Conservation (phyloP, 768 basidiomycete species). For the Boletus barrowsii region DNA sequence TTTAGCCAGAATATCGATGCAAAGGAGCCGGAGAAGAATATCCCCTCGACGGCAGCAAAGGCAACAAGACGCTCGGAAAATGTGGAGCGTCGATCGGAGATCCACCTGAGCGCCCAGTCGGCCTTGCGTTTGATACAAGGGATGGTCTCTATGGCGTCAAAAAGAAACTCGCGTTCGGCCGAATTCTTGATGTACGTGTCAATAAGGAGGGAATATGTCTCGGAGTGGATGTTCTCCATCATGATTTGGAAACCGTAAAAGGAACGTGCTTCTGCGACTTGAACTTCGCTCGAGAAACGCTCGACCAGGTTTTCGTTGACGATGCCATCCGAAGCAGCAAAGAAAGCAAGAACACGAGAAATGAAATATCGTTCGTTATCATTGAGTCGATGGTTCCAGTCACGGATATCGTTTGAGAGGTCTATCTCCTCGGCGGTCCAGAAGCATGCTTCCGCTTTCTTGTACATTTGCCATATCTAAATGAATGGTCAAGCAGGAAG, state of each 20-base stretch:
- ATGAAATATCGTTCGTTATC: constrained; percentile 89
- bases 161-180: constrained; percentile 72
- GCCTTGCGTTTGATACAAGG: constrained; percentile 92
- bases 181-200: constrained; percentile 91
- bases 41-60: constrained; percentile 94
- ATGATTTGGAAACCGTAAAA: constrained; percentile 94
- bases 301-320: constrained; percentile 96
- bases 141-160: constrained; percentile 91
- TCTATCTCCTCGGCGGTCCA: constrained; percentile 94
- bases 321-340: constrained; percentile 94
- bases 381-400: constrained; percentile 82
- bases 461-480: constrained; percentile 94
- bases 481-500: neutral
- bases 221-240: constrained; percentile 98
- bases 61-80: constrained; percentile 90
- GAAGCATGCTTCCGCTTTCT: constrained; percentile 88
- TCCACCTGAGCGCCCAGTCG: constrained; percentile 94
- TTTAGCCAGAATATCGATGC: constrained; percentile 96
- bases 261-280: constrained; percentile 77
- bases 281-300: constrained; percentile 85
- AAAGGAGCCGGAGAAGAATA: constrained; percentile 94
- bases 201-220: constrained; percentile 94
- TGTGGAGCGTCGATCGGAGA: constrained; percentile 71
- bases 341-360: constrained; percentile 92
- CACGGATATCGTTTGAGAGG: constrained; percentile 75